Evolutionary conservation across 192 early-diverging fungal species (phyloP).

Genomic region (Tieghemiomyces parasiticus): DNA sequence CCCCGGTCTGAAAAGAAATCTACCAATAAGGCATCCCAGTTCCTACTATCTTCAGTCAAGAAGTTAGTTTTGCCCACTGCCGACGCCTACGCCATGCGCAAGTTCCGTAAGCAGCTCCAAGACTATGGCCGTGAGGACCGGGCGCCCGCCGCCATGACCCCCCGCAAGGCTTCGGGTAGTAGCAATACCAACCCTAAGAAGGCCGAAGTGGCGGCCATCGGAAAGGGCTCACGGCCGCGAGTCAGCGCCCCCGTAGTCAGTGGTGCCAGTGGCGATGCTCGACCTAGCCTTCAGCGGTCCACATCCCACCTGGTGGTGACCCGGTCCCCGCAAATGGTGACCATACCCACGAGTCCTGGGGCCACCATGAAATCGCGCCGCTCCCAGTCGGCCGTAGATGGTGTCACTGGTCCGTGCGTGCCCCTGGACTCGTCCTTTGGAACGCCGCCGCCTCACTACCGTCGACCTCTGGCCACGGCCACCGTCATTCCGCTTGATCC

Average conservation of each 20-base stretch:
- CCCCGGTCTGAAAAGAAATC: not conserved
- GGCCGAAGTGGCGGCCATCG: not conserved
- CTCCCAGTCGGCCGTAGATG: not conserved
- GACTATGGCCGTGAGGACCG: constrained; percentile 7
- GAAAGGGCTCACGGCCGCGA: not conserved
- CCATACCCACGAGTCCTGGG: not conserved
- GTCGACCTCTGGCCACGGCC: no score
- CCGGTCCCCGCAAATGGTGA: not conserved
- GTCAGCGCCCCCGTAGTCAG: not conserved
- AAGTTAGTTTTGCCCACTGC: not conserved
- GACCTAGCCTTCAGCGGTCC: not conserved
- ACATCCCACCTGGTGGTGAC: not conserved
- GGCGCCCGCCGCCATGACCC: no score
- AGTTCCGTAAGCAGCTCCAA: constrained; percentile 10
- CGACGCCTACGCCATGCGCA: constrained; percentile 9
- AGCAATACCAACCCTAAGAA: not conserved
- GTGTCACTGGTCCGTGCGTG: not conserved
- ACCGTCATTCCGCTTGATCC: no score
- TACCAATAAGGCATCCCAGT: not conserved
- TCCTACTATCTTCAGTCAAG: constrained; percentile 2
- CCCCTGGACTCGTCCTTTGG: not conserved
- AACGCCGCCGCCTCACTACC: no score
- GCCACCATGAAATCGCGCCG: not conserved
- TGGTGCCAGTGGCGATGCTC: not conserved
- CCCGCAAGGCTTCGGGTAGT: no score